Evolutionary conservation across 768 basidiomycete species (phyloP).

Genomic region (Russula olivacea): DNA sequence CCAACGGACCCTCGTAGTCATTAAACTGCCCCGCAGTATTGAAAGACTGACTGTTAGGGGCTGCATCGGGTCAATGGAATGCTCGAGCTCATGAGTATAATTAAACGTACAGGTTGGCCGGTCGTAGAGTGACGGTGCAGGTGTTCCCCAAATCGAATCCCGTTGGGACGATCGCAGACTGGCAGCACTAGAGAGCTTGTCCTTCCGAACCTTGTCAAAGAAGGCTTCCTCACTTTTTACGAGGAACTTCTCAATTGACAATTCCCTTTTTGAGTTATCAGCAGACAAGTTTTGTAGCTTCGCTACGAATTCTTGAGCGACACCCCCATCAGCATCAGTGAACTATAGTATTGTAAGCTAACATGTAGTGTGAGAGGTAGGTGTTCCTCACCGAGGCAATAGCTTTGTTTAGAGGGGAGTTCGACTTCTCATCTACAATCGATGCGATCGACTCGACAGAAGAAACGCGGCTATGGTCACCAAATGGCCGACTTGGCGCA

Average conservation of each 20-base stretch:
- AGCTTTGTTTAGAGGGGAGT: conserved; percentile 90
- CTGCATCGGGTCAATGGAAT: conserved; percentile 25
- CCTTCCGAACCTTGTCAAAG: conserved; percentile 85
- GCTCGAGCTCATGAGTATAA: conserved; percentile 25
- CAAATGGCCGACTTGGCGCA: conserved; percentile 70
- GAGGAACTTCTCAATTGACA: conserved; percentile 89
- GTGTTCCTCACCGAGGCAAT: conserved; percentile 64
- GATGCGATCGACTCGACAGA: conserved; percentile 91
- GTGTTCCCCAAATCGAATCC: conserved; percentile 78
- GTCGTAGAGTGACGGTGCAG: conserved; percentile 46
- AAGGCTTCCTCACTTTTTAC: conserved; percentile 89
- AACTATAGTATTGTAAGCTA: conserved; percentile 45
- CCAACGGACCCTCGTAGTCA: conserved; percentile 43
- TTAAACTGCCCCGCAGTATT: conserved; percentile 38
- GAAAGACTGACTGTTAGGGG: conserved; percentile 46
- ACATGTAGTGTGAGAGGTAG: conserved; percentile 7
- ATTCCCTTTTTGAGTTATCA: conserved; percentile 84
- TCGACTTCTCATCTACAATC: conserved; percentile 85
- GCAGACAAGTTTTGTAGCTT: conserved; percentile 72
- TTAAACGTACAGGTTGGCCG: conserved; percentile 65
- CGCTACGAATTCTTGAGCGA: conserved; percentile 83
- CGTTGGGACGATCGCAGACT: conserved; percentile 73
- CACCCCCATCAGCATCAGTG: conserved; percentile 89
- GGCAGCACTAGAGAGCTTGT: conserved; percentile 78
- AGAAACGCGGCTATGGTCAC: conserved; percentile 67